Percentiles rank a stretch among this genome's conserved stretches.
These are phyloP conservation scores for Trametes punicea DNA, from an alignment of 768 basidiomycete genomes.

Conservation along the genomic window DNA sequence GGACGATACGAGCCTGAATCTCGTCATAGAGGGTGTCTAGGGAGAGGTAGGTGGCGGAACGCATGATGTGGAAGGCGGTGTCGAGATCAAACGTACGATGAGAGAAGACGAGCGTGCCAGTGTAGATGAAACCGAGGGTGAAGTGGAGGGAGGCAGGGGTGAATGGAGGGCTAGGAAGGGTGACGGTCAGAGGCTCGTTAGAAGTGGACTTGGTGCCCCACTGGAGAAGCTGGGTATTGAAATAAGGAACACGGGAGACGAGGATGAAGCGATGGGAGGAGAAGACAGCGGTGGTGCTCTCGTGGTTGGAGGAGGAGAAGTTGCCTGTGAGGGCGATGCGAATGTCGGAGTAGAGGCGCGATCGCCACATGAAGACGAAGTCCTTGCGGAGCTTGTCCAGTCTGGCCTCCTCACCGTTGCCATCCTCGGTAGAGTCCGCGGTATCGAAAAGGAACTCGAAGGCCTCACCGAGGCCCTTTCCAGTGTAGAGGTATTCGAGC, in stretches of 20 bases:
- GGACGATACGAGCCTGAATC: conserved; percentile 75
- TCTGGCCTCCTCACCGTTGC: conserved; percentile 48
- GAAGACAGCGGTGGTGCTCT: conserved; percentile 78
- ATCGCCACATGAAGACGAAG: conserved; percentile 95
- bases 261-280: conserved; percentile 93
- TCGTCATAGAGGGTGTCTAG: conserved; percentile 74
- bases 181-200: conserved; percentile 55
- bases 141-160: conserved; percentile 93
- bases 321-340: conserved; percentile 74
- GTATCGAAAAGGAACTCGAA: conserved; percentile 85
- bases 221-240: conserved; percentile 71
- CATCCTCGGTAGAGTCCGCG: conserved; percentile 40
- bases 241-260: conserved; percentile 85
- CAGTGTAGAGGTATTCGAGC: conserved; percentile 93
- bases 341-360: conserved; percentile 89
- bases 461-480: conserved; percentile 81
- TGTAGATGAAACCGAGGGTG: conserved; percentile 91
- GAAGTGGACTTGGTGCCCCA: conserved; percentile 45
- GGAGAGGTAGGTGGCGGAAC: conserved; percentile 75
- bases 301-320: conserved; percentile 60
- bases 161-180: conserved; percentile 88
- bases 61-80: conserved; percentile 87
- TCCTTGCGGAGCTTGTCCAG: conserved; percentile 90
- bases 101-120: conserved; percentile 90
- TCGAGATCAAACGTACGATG: conserved; percentile 90